Base-by-base conservation (phyloP, 139 green algal species). In the Chlamydomonas sphaeroides region DNA sequence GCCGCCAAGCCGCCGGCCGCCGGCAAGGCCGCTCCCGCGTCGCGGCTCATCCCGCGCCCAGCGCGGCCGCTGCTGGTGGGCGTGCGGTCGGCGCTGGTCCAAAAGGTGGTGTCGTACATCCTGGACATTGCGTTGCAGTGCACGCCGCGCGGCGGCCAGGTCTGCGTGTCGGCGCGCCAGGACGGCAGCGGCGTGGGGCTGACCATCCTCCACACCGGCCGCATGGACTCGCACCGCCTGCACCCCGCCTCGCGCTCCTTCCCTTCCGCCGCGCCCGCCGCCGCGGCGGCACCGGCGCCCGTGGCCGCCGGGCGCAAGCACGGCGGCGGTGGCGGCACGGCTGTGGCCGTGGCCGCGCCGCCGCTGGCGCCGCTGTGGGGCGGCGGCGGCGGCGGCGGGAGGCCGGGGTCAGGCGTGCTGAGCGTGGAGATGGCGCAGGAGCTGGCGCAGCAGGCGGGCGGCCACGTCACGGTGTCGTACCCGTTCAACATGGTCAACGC, bases 111-210 rank as follows among this genome's bases (percentile, higher is more conserved):
- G 42, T 68, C 66, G 0, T 77, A 78, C 56, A 68, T 88, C n/a
- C 35, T 91, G 41, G 84, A 88, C 51, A 75, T 91, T 38, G 78
- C 77, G 32, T 62, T 91, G 74, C 87, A 88, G 68, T 88, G 80
- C 84, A 89, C 87, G 26, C 87, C 87, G n/a, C 63, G 68, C 18
- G 87, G 87, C 6, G 87, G 87, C 0, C 79, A 84, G 70, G 48
- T 89, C 42, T 80, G 56, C 25, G 84, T 91, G 23, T 68, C 35
- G 0, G 87, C 87, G 32, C 78, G 79, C 5, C 68, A 72, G 41
- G 66, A 77, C 28, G 71, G 66, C 20, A 49, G 56, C 15, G 87
- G 83, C 48, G 87, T 90, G 30, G 49, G 82, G 73, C 28, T 90
- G 25, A 61, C 48, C 20, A 2, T 90, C 32, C 51, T 85, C 39